Evolutionary conservation across 805 yeast species (phyloP), one percentile per base, ranked within the genome.

Genomic region (Ogataea methylovora): DNA sequence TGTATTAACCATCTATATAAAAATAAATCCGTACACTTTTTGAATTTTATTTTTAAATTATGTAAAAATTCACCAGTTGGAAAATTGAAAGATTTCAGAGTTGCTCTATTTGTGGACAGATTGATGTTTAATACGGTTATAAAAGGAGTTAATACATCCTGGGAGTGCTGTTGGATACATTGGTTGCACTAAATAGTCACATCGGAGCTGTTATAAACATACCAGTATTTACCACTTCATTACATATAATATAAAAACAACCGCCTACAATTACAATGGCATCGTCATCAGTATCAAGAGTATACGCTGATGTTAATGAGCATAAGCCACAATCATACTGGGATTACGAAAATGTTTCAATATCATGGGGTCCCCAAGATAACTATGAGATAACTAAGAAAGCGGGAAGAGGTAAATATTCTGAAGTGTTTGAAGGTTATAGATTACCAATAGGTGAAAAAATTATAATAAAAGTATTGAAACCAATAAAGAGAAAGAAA

Each of bases 401-500:
- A 59, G 80, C 88, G 14, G 97, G 97, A 11, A 72, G 95, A 37
- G 97, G 97, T 18, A 88, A 85, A 63, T 88, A 87, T 60, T 81
- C 94, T n/a, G 97, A 88, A 58, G 97, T 88, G 21, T 88, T 88
- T 55, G 82, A 79, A 54, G 96, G 95, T 20, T 69, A 79, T 29
- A 80, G 84, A 52, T 64, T 84, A 33, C 65, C 73, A 35, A 73
- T 73, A 42, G 77, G 74, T 35, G 70, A 66, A 37, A 67, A 69
- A 28, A 82, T 92, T 49, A 90, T 88, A 28, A 84, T 88, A 45
- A 88, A 88, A 56, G 94, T 86, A 46, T 67, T 88, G 49, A 88
- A 88, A 58, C 97, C 97, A 8, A 94, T 88, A 17, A 88, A 86
- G 60, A 73, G 83, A 65, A 88, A 88, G 69, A 88, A 88, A 60